A percentile compares a stretch with the other conserved stretches of the same genome.
phyloP scores from a whole-genome alignment of 352 stramenopile species.

The Phytophthora vignae region DNA sequence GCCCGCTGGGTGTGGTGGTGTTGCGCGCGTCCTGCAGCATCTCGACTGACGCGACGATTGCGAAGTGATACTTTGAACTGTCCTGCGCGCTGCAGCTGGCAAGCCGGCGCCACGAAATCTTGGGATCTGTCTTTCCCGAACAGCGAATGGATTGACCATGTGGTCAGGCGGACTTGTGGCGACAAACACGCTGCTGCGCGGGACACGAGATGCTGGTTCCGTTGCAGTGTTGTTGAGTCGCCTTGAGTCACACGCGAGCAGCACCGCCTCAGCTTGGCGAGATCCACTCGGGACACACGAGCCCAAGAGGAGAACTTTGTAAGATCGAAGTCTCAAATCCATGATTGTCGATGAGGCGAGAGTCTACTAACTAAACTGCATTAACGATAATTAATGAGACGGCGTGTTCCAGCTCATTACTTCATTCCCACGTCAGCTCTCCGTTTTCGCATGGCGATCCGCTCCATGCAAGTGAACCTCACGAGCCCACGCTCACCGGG shows the following conservation, averaged over 20 bases:
- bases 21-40: constrained; percentile 15
- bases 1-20: background rate
- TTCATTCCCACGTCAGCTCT: constrained; percentile 2
- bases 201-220: background rate
- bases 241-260: too few relatives aligned
- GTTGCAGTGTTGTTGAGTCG: background rate
- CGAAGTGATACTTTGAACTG: background rate
- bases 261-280: too few relatives aligned
- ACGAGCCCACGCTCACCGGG: background rate
- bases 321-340: too few relatives aligned
- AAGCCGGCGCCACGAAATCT: background rate
- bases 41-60: background rate
- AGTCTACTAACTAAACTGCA: background rate
- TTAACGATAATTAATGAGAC: constrained; percentile 1
- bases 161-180: background rate
- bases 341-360: too few relatives aligned
- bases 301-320: too few relatives aligned
- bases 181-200: background rate
- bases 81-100: too few relatives aligned
- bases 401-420: constrained; percentile 2
- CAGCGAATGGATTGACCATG: constrained; percentile 1
- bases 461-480: constrained; percentile 27
- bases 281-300: too few relatives aligned
- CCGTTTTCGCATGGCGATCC: constrained; percentile 20
- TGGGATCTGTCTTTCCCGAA: background rate